phyloP scores from a whole-genome alignment of 2,329 filamentous ascomycete genomes.

The Calonectria pseudoreteaudii region DNA sequence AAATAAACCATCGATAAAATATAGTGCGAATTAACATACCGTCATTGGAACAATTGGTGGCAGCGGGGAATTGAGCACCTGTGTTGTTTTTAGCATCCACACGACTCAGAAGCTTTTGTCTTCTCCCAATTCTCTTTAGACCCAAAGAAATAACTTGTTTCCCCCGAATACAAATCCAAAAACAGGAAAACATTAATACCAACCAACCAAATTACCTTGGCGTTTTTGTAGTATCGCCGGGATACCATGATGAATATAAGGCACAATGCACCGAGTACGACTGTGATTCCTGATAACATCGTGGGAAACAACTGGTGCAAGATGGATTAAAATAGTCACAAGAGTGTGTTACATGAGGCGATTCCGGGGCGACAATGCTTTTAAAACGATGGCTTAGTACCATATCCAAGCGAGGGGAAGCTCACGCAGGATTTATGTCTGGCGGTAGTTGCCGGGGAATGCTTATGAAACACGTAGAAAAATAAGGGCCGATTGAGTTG shows the following conservation, averaged over 20 bases:
- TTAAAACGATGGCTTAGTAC: neutral
- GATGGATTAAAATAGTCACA: neutral
- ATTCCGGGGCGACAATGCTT: neutral
- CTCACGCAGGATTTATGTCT: neutral
- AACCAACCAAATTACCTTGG: neutral
- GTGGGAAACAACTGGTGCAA: neutral
- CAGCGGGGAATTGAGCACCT: neutral
- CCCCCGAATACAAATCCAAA: too few relatives aligned
- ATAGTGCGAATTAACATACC: neutral
- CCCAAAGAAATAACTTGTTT: too few relatives aligned
- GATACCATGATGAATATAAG: neutral
- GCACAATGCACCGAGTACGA: neutral
- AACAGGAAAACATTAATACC: too few relatives aligned
- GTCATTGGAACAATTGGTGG: neutral
- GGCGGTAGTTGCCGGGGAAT: neutral
- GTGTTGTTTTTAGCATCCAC: neutral
- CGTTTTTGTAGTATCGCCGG: neutral
- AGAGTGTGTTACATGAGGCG: rapidly evolving
- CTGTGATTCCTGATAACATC: neutral
- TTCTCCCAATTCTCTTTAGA: neutral
- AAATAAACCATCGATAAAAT: neutral
- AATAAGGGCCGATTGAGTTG: neutral
- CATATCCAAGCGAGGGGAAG: neutral
- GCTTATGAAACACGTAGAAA: neutral
- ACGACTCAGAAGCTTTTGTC: too few relatives aligned